Evolutionary conservation across 2,329 filamentous ascomycete genomes (phyloP), one percentile per base, ranked within the genome.

Genomic region (Beauveria sp.): DNA sequence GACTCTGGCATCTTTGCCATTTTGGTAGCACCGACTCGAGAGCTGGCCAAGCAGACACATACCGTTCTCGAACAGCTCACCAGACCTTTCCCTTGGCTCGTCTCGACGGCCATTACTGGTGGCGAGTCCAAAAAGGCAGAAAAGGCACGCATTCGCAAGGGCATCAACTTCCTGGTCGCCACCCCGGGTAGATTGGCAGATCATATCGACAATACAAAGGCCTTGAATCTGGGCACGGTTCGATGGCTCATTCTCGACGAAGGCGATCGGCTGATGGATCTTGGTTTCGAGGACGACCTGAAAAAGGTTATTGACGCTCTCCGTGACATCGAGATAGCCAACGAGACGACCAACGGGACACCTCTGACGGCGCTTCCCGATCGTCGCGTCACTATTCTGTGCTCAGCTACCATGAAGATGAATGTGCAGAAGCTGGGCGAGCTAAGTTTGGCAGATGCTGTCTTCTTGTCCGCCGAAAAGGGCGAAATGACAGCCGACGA

Each of bases 381-480:
- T 59, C 84, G 92, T 65, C 85, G 93, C 61, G 88, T 91, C 1
- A 98, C 95, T 0, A 83, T 99, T 4, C 83, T 99, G 3, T 99
- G 95, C 74, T 99, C 95, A 4, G 95, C 95, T 3, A 99, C 95
- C 0, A 90, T 99, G 87, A 97, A 97, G 77, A 93, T 96, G 86
- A 95, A 93, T 68, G 95, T 98, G 1, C 93, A 98, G 72, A 89
- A 89, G 67, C 79, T 99, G 6, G 93, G 93, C 48, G 92, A 97
- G 71, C 96, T 98, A 76, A 96, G 92, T 78, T 79, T 99, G 72
- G 93, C 96, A 68, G 91, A 98, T 69, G 93, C 95, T 0, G 84
- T 91, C 1, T 91, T 96, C 71, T 88, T 99, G 67, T 88, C 91
- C 59, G 88, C 89, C 0, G 78, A 82, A 38, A 83, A 83, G 67